Conservation (phyloP, 139 green algal genomes). For the Eudorina sp. region DNA sequence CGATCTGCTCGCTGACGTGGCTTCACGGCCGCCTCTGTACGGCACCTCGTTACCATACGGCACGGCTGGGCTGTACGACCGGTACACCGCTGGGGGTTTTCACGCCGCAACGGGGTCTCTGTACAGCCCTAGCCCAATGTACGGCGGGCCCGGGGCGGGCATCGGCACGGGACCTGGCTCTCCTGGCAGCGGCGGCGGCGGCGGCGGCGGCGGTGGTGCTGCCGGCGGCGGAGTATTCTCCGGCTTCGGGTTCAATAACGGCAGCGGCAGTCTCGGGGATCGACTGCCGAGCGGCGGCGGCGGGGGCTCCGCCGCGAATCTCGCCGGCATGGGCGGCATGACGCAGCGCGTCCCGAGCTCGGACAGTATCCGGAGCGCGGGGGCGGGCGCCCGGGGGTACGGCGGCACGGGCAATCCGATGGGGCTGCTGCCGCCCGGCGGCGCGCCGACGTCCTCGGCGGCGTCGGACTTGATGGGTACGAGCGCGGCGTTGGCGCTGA, state of each 20-base stretch:
- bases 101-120: neutral
- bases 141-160: neutral
- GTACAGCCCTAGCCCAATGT: neutral
- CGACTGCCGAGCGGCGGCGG: neutral
- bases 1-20: neutral
- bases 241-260: neutral
- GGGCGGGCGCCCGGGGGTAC: neutral
- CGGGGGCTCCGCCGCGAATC: neutral
- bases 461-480: slow-evolving; percentile 1
- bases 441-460: neutral
- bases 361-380: neutral
- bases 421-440: neutral
- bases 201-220: too few relatives aligned
- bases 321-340: neutral
- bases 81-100: slow-evolving; percentile 1
- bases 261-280: slow-evolving; percentile 1
- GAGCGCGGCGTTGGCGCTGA: slow-evolving; percentile 22
- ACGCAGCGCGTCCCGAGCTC: neutral
- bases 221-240: neutral
- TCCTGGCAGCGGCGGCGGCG: too few relatives aligned
- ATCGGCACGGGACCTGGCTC: too few relatives aligned
- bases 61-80: slow-evolving; percentile 6
- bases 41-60: neutral
- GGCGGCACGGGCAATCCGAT: neutral
- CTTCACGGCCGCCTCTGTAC: neutral